A percentile compares a stretch with the other conserved stretches of the same genome.
phyloP scores from a whole-genome alignment of 2,329 filamentous ascomycete genomes.

The Exophiala lecanii-corni region DNA sequence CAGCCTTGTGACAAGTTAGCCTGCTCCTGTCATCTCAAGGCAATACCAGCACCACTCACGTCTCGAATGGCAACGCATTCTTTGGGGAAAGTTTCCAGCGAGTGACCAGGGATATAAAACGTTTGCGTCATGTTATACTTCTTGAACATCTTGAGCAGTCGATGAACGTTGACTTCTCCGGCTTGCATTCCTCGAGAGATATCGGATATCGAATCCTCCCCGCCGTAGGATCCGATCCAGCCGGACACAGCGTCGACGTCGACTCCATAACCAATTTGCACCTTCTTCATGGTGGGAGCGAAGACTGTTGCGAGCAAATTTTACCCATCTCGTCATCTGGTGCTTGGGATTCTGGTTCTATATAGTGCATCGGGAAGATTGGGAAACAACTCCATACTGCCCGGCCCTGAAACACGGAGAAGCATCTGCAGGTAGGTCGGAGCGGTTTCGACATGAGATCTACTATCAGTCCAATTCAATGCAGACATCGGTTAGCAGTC shows the following conservation, averaged over 20 bases:
- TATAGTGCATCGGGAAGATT: neutral
- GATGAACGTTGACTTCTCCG: constrained; percentile 42
- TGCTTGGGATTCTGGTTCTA: neutral
- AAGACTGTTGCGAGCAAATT: constrained; percentile 1
- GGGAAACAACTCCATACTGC: neutral
- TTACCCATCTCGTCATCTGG: neutral
- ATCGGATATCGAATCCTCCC: constrained; percentile 65
- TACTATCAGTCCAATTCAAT: constrained; percentile 1
- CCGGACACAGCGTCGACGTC: constrained; percentile 70
- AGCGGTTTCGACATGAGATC: neutral
- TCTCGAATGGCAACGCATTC: constrained; percentile 59
- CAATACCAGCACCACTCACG: constrained; percentile 18
- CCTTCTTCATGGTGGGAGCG: constrained; percentile 39
- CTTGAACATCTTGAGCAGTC: constrained; percentile 64
- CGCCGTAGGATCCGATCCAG: constrained; percentile 71
- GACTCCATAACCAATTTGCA: constrained; percentile 59
- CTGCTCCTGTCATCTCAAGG: neutral
- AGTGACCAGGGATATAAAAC: constrained; percentile 62
- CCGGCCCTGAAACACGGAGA: neutral
- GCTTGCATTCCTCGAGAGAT: constrained; percentile 67
- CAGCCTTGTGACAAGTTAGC: constrained; percentile 31
- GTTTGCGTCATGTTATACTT: constrained; percentile 68
- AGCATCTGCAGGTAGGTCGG: neutral
- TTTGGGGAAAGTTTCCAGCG: constrained; percentile 61
- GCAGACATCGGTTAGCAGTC: neutral